These are phyloP conservation scores for Neopestalotiopsis rosae DNA, from an alignment of 2,329 filamentous ascomycete genomes.

Conservation along the genomic window DNA sequence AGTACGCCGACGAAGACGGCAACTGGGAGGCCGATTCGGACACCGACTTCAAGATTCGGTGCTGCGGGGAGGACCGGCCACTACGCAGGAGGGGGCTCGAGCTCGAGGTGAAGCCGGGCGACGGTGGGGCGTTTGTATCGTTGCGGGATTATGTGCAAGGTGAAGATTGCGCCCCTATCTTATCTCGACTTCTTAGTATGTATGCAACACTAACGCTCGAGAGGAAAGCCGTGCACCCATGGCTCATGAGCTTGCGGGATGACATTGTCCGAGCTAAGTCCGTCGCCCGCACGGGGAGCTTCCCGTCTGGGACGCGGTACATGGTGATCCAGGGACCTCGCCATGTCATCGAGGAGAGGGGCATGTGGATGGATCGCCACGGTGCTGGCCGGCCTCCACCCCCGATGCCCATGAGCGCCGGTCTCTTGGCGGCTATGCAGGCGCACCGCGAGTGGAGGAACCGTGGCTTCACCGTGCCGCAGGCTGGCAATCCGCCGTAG, in stretches of 20 bases:
- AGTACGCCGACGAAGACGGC: conserved; percentile 5
- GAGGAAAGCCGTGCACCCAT: conserved; percentile 8
- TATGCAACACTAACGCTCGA: not conserved
- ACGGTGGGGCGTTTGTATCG: conserved; percentile 1
- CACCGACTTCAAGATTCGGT: conserved; percentile 10
- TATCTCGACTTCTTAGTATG: conserved; percentile 3
- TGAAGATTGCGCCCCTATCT: not conserved
- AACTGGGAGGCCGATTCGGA: conserved; percentile 2
- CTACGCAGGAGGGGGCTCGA: conserved; percentile 5
- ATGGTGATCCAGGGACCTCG: conserved; percentile 6
- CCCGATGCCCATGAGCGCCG: not conserved
- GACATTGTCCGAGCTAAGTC: conserved; percentile 6
- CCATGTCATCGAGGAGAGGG: conserved; percentile 10
- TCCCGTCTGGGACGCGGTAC: not conserved
- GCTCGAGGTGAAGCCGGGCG: conserved; percentile 5
- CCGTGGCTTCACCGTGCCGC: conserved; percentile 7
- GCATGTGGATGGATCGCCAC: conserved; percentile 10
- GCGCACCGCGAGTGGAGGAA: conserved; percentile 7
- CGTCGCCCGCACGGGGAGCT: conserved; percentile 5
- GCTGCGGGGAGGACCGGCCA: conserved; percentile 9
- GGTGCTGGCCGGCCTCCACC: not conserved
- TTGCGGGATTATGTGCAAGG: conserved; percentile 9
- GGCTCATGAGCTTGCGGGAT: conserved; percentile 6
- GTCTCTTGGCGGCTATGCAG: conserved; percentile 1
- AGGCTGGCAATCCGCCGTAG: conserved; percentile 8